phyloP scores from a whole-genome alignment of 805 yeast species.

The Blastobotrys terrestris region DNA sequence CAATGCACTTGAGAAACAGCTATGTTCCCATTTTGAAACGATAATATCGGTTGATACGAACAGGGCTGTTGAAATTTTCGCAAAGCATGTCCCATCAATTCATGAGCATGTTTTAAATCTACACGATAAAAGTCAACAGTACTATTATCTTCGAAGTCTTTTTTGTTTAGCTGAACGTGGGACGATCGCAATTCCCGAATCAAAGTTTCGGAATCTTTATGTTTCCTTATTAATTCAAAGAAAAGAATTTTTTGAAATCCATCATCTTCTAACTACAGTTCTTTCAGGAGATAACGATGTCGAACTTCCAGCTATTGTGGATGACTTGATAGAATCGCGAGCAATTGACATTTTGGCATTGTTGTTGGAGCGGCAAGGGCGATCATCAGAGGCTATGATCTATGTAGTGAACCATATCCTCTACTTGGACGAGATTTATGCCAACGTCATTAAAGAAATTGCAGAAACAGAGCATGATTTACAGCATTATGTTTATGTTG shows the following conservation, averaged over 20 bases:
- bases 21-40: slow-evolving; percentile 27
- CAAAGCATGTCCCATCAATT: slow-evolving; percentile 34
- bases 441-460: neutral
- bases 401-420: slow-evolving; percentile 24
- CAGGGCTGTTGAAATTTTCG: slow-evolving; percentile 35
- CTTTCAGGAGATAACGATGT: slow-evolving; percentile 28
- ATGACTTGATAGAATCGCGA: slow-evolving; percentile 19
- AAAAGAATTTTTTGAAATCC: slow-evolving; percentile 16
- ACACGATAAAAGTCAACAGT: slow-evolving; percentile 20
- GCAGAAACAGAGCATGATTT: slow-evolving; percentile 9
- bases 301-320: slow-evolving; percentile 26
- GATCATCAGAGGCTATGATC: slow-evolving; percentile 28
- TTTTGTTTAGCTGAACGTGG: slow-evolving; percentile 10
- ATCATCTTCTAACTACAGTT: slow-evolving; percentile 24
- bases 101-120: slow-evolving; percentile 35
- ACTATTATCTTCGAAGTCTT: slow-evolving; percentile 19
- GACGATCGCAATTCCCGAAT: slow-evolving; percentile 7
- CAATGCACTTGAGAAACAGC: slow-evolving; percentile 25
- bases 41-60: slow-evolving; percentile 28
- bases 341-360: slow-evolving; percentile 26
- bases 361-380: slow-evolving; percentile 20
- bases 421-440: slow-evolving; percentile 4
- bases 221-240: slow-evolving; percentile 18
- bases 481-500: slow-evolving; percentile 18
- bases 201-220: slow-evolving; percentile 17